Conservation (phyloP, 2,329 filamentous ascomycete genomes). For the Cercospora sp. region DNA sequence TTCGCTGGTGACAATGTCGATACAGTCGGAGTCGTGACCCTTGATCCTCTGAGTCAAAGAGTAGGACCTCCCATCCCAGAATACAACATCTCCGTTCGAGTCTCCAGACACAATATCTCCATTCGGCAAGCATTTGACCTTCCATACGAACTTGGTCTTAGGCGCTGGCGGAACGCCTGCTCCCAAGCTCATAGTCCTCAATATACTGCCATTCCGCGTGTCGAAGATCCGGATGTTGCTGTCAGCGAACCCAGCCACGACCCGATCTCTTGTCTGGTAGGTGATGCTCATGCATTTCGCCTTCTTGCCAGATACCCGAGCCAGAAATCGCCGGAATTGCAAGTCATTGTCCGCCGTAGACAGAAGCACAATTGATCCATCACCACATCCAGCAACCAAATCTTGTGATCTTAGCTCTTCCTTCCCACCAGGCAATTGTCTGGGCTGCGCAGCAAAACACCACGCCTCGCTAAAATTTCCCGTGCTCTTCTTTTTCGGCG, state of each 20-base stretch:
- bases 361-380: constrained; percentile 84
- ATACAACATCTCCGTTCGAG: constrained; percentile 87
- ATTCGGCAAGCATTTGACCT: constrained; percentile 81
- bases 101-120: constrained; percentile 94
- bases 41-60: constrained; percentile 83
- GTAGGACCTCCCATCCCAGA: constrained; percentile 93
- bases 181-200: constrained; percentile 84
- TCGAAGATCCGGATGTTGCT: constrained; percentile 92
- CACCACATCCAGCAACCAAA: constrained; percentile 84
- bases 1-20: constrained; percentile 79
- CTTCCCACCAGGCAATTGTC: constrained; percentile 39
- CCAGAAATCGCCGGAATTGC: constrained; percentile 73
- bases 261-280: constrained; percentile 79
- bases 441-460: constrained; percentile 88
- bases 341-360: constrained; percentile 83
- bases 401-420: constrained; percentile 50
- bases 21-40: constrained; percentile 83
- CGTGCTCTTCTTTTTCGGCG: constrained; percentile 76
- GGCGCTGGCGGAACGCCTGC: constrained; percentile 73
- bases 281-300: constrained; percentile 86
- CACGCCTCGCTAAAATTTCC: constrained; percentile 96
- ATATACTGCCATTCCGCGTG: constrained; percentile 70
- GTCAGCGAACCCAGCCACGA: constrained; percentile 93
- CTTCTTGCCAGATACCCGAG: constrained; percentile 77
- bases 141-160: constrained; percentile 89